Evolutionary conservation across 1,139 yeast genomes (phyloP).

Genomic region (Schwanniomyces etchellsii): DNA sequence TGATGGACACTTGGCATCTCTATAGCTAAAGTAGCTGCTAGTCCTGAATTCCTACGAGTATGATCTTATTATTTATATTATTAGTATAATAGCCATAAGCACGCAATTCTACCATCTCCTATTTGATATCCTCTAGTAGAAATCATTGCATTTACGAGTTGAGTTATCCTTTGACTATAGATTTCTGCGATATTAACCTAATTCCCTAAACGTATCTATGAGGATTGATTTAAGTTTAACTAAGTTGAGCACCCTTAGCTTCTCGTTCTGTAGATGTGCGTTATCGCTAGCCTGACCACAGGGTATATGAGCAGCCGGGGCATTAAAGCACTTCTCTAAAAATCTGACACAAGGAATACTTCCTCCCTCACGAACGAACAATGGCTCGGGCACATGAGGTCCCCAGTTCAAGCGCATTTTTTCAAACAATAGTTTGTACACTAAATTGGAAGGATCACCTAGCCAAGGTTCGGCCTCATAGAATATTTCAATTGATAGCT

Average conservation of each 20-base stretch:
- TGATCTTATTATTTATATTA: too few species aligned
- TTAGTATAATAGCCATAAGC: too few species aligned
- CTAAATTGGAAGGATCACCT: slow-evolving; percentile 74
- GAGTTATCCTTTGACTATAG: too few species aligned
- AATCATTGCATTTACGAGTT: too few species aligned
- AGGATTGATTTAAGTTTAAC: slow-evolving; percentile 68
- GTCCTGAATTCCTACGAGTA: too few species aligned
- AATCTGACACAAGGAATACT: slow-evolving; percentile 88
- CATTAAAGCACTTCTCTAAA: slow-evolving; percentile 72
- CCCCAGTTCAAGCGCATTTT: slow-evolving; percentile 64
- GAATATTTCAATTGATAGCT: slow-evolving; percentile 51
- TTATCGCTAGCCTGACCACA: slow-evolving; percentile 95
- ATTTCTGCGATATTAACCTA: too few species aligned
- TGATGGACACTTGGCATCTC: slow-evolving; percentile 1
- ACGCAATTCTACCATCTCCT: too few species aligned
- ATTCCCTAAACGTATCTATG: slow-evolving; percentile 43
- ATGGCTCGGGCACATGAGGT: slow-evolving; percentile 54
- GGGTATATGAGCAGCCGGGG: slow-evolving; percentile 93
- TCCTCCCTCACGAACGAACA: slow-evolving; percentile 92
- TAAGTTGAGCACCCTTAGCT: slow-evolving; percentile 72
- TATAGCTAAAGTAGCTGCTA: too few species aligned
- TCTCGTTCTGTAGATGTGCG: slow-evolving; percentile 88
- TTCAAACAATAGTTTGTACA: slow-evolving; percentile 58
- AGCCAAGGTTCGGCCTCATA: slow-evolving; percentile 97
- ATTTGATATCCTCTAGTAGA: too few species aligned